Percentiles rank a stretch among this genome's conserved stretches.
Evolutionary conservation across 805 yeast genomes (phyloP).

Genomic region (Myxozyma vanderwaltii): DNA sequence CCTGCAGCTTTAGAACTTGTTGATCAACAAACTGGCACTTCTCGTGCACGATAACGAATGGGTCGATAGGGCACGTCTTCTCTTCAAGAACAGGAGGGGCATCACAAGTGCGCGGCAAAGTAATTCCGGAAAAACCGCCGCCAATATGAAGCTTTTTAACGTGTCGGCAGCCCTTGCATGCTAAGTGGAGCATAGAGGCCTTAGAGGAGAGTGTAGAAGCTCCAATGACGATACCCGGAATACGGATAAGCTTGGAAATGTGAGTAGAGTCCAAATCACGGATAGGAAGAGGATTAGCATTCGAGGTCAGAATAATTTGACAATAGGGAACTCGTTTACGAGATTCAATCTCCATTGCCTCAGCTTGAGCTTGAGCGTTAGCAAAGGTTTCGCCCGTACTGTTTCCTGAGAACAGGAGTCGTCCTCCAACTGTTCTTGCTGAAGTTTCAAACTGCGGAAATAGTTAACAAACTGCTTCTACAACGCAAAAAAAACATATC

Average conservation of each 20-base stretch:
- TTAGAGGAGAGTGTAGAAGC: slow-evolving; percentile 86
- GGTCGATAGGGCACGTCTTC: slow-evolving; percentile 83
- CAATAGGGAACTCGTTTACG: slow-evolving; percentile 69
- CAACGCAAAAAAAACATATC: slow-evolving; percentile 50
- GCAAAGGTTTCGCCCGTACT: slow-evolving; percentile 18
- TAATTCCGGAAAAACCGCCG: slow-evolving; percentile 70
- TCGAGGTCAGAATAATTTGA: slow-evolving; percentile 75
- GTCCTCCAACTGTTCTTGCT: slow-evolving; percentile 66
- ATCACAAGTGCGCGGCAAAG: slow-evolving; percentile 68
- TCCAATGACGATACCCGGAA: slow-evolving; percentile 90
- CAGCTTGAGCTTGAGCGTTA: slow-evolving; percentile 24
- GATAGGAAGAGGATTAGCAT: slow-evolving; percentile 69
- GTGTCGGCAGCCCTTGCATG: slow-evolving; percentile 87
- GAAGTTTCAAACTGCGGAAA: slow-evolving; percentile 37
- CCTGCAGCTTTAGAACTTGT: slow-evolving; percentile 90
- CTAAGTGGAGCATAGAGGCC: slow-evolving; percentile 78
- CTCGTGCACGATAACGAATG: slow-evolving; percentile 91
- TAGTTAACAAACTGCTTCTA: not conserved
- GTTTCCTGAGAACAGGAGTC: slow-evolving; percentile 47
- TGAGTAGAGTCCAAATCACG: slow-evolving; percentile 84
- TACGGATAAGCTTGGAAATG: slow-evolving; percentile 83
- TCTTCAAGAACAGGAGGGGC: slow-evolving; percentile 49
- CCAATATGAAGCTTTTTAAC: slow-evolving; percentile 63
- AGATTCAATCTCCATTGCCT: slow-evolving; percentile 47
- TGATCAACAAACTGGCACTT: slow-evolving; percentile 93